Evolutionary conservation across 2,329 filamentous ascomycete genomes (phyloP).

Genomic region (Knoxdaviesia capensis): DNA sequence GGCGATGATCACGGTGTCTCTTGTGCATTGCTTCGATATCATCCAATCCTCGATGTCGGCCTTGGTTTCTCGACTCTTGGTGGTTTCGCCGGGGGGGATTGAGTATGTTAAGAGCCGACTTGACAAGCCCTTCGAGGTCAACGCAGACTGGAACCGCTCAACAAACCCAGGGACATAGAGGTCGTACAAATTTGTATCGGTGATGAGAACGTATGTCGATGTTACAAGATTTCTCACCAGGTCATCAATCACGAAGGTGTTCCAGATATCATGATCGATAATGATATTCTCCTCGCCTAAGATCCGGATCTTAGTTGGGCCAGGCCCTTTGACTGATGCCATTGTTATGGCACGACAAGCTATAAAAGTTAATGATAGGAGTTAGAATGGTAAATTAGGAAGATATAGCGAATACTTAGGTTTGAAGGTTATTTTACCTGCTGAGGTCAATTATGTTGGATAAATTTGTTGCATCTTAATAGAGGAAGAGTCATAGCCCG

Average conservation of each 20-base stretch:
- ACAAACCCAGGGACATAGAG: slow-evolving; percentile 46
- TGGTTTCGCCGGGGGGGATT: slow-evolving; percentile 80
- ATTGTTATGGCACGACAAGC: slow-evolving; percentile 1
- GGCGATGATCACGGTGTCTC: slow-evolving; percentile 87
- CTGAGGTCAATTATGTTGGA: neutral
- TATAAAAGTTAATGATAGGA: neutral
- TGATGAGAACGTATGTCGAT: slow-evolving; percentile 89
- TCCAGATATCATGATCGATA: slow-evolving; percentile 81
- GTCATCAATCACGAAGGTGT: slow-evolving; percentile 60
- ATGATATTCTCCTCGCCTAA: slow-evolving; percentile 80
- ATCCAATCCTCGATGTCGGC: slow-evolving; percentile 97
- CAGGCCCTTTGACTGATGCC: slow-evolving; percentile 4
- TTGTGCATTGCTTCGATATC: slow-evolving; percentile 73
- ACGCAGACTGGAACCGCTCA: slow-evolving; percentile 34
- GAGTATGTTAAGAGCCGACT: slow-evolving; percentile 61
- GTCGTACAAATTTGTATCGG: slow-evolving; percentile 75
- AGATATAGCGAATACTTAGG: no score
- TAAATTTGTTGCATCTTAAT: slow-evolving; percentile 8
- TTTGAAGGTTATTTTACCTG: neutral
- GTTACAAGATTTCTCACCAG: slow-evolving; percentile 58
- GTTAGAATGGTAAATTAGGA: no score
- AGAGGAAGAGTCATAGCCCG: neutral
- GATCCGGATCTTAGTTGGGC: slow-evolving; percentile 50
- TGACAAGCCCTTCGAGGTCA: slow-evolving; percentile 8
- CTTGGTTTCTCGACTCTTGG: slow-evolving; percentile 85